These are phyloP conservation scores for Botryotinia calthae DNA, from an alignment of 2,329 filamentous ascomycete genomes.

Conservation along the genomic window DNA sequence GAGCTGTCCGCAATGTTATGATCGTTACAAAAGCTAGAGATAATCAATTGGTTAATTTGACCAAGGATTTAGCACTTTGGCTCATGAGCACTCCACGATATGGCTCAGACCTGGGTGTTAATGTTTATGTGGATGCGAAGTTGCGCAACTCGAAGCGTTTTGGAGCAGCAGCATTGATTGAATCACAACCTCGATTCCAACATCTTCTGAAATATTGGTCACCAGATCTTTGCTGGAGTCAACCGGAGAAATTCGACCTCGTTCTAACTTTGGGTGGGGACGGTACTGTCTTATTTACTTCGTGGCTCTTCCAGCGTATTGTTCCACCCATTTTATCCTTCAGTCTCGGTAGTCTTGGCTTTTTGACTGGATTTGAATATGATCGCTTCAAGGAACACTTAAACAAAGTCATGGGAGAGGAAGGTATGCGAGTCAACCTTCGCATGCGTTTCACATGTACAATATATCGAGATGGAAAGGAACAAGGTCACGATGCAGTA, in stretches of 20 bases:
- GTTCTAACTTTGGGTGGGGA: constrained; percentile 86
- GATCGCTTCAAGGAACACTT: constrained; percentile 84
- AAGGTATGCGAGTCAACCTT: constrained; percentile 94
- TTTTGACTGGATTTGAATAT: constrained; percentile 85
- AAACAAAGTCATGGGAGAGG: constrained; percentile 85
- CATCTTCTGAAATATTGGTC: constrained; percentile 95
- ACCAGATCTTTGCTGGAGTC: constrained; percentile 89
- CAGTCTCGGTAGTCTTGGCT: constrained; percentile 80
- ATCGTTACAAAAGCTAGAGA: constrained; percentile 97
- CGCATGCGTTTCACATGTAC: constrained; percentile 99
- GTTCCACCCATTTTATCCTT: constrained; percentile 84
- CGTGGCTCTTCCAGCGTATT: constrained; percentile 87
- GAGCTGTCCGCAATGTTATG: constrained; percentile 92
- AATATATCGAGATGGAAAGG: constrained; percentile 74
- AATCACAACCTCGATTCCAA: constrained; percentile 71
- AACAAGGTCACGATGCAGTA: constrained; percentile 62
- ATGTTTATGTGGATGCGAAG: constrained; percentile 98
- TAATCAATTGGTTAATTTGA: constrained; percentile 86
- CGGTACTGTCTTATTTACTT: constrained; percentile 83
- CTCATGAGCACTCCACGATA: constrained; percentile 86
- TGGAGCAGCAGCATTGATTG: constrained; percentile 68
- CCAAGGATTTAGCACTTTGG: constrained; percentile 84
- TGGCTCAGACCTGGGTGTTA: constrained; percentile 84
- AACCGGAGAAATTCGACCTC: constrained; percentile 92
- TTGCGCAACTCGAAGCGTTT: constrained; percentile 86